Base-by-base conservation (phyloP, 306 rosid genomes). In the Cucurbita pepo region DNA sequence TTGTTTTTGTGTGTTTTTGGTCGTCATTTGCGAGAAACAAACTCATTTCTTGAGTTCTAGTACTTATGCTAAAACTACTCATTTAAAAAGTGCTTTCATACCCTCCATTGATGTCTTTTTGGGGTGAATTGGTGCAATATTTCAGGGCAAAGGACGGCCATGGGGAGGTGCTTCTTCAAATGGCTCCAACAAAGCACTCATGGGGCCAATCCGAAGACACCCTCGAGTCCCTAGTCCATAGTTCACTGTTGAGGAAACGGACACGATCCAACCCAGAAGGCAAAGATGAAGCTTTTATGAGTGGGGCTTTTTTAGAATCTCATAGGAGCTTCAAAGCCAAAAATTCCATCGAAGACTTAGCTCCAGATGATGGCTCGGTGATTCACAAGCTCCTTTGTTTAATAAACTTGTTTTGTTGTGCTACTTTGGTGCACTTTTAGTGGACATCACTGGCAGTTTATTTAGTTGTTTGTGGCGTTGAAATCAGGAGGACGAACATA, bases 401-500 rank as follows among this genome's bases (percentile, higher is more conserved):
- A 30, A 30, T 0, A 3, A 63, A 63, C 36, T 18, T 44, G 15
- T 66, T 43, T 11, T 44, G 10, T 44, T 65, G 53, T 5, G 18
- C 4, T 12, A 1, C 10, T 40, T 8, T 63, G 30, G 30, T 10
- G 2, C 22, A 4, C 10, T 44, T 44, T 44, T 13, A 45, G 6
- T 45, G 55, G 11, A 21, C 72, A 65, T 11, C 37, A 65, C 40
- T 44, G 38, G 45, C 40, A 3, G 40, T 66, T 66, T 3, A 16
- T 4, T n/a, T n/a, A 5, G 34, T 10, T 60, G 36, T 44, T 44
- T 45, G n/a, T 60, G 47, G 41, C 45, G 15, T 36, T 36, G 45
- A 15, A 78, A 61, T 48, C 79, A 13, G 57, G 81, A 75, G 77
- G 51, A 81, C 56, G 84, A 80, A 8, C 66, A 56, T 53, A 69